Evolutionary conservation across 768 basidiomycete species (phyloP).

Genomic region (Hortiboletus campestris): DNA sequence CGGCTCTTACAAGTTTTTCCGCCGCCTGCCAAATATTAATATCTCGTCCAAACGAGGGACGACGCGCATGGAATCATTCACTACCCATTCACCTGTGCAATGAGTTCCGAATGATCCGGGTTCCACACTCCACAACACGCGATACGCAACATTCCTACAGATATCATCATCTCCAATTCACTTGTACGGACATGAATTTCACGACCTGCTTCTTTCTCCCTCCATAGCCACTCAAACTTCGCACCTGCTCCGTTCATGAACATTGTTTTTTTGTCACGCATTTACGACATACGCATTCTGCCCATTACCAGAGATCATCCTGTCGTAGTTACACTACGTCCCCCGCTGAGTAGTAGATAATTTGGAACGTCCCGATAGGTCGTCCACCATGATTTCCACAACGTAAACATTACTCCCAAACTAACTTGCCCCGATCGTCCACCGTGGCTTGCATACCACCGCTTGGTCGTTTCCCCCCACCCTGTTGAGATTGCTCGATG

Average conservation of each 20-base stretch:
- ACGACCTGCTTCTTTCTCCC: background rate
- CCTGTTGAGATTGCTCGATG: slow-evolving; percentile 39
- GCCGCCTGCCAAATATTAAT: background rate
- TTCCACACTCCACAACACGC: slow-evolving; percentile 14
- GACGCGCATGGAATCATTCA: slow-evolving; percentile 2
- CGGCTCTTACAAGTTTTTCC: slow-evolving; percentile 1
- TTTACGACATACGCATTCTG: slow-evolving; percentile 24
- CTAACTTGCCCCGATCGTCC: slow-evolving; percentile 53
- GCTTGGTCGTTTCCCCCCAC: slow-evolving; percentile 33
- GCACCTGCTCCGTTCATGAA: slow-evolving; percentile 7
- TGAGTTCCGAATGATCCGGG: slow-evolving; percentile 5
- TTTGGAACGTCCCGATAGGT: slow-evolving; percentile 6
- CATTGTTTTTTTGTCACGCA: slow-evolving; percentile 10
- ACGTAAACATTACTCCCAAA: slow-evolving; percentile 43
- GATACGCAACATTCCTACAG: slow-evolving; percentile 3
- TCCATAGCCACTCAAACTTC: slow-evolving; percentile 9
- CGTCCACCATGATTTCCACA: slow-evolving; percentile 7
- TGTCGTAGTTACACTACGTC: slow-evolving; percentile 15
- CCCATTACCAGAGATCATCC: slow-evolving; percentile 13
- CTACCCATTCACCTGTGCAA: background rate
- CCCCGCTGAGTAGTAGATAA: slow-evolving; percentile 22
- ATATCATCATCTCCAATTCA: slow-evolving; percentile 6
- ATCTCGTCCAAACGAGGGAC: background rate
- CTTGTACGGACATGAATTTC: slow-evolving; percentile 22
- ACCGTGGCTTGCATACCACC: slow-evolving; percentile 66